phyloP scores from a whole-genome alignment of 164 flowering plant genomes.

The Kingdonia uniflora region DNA sequence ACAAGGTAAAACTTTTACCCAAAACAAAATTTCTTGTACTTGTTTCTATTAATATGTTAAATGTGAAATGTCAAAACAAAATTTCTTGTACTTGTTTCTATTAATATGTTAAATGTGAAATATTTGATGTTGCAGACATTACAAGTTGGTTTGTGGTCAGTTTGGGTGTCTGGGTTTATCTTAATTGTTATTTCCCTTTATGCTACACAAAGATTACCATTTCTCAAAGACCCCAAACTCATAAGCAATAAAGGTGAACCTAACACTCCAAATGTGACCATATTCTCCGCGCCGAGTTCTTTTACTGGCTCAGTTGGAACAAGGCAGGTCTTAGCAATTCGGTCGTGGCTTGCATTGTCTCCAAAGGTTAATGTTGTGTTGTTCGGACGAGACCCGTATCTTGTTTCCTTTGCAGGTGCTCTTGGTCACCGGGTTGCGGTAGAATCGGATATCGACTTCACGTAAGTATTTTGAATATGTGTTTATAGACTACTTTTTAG shows the following conservation, averaged over 20 bases:
- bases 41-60: too few species aligned
- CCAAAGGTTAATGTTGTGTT: constrained; percentile 54
- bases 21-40: too few species aligned
- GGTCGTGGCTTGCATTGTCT: constrained; percentile 85
- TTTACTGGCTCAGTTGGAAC: constrained; percentile 42
- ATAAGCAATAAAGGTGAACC: constrained; percentile 4
- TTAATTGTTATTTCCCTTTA: constrained; percentile 63
- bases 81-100: too few species aligned
- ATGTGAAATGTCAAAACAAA: too few species aligned
- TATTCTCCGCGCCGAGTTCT: constrained; percentile 61
- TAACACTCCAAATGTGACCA: constrained; percentile 34
- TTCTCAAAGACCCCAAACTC: constrained; percentile 18
- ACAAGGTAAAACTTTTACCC: constrained; percentile 8
- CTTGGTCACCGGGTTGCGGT: constrained; percentile 56
- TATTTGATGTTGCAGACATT: constrained; percentile 26
- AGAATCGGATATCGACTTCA: constrained; percentile 68
- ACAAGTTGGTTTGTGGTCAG: constrained; percentile 48
- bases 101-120: neutral
- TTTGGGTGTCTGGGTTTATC: constrained; percentile 77
- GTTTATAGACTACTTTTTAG: too few species aligned
- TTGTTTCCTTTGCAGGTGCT: constrained; percentile 34
- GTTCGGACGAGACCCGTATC: constrained; percentile 49
- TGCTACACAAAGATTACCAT: constrained; percentile 46
- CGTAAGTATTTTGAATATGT: constrained; percentile 36
- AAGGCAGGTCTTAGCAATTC: constrained; percentile 56